These are phyloP conservation scores for Zygosaccharomyces lentus DNA, from an alignment of 805 yeast genomes.

Conservation along the genomic window DNA sequence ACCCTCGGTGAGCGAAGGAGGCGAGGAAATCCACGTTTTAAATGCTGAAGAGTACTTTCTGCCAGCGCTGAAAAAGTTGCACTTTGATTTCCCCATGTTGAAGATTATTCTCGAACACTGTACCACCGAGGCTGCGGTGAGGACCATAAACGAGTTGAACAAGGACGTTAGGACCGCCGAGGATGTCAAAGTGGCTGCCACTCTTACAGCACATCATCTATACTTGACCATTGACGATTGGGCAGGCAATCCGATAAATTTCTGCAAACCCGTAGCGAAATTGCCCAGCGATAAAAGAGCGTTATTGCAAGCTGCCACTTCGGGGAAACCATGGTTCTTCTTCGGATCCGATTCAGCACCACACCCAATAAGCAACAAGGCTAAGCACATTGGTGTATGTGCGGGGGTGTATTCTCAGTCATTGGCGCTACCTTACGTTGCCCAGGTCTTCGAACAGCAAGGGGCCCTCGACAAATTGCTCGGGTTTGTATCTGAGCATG, in stretches of 20 bases:
- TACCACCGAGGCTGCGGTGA: slow-evolving; percentile 85
- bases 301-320: slow-evolving; percentile 78
- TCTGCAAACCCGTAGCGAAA: slow-evolving; percentile 97
- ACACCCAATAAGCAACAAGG: slow-evolving; percentile 77
- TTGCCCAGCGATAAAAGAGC: slow-evolving; percentile 80
- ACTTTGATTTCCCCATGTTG: slow-evolving; percentile 76
- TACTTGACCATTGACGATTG: slow-evolving; percentile 85
- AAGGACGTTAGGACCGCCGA: slow-evolving; percentile 30
- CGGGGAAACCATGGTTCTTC: slow-evolving; percentile 89
- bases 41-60: slow-evolving; percentile 91
- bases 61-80: slow-evolving; percentile 80
- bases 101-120: slow-evolving; percentile 91
- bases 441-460: slow-evolving; percentile 72
- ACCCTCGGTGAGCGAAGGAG: slow-evolving; percentile 54
- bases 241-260: slow-evolving; percentile 95
- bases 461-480: slow-evolving; percentile 62
- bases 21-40: slow-evolving; percentile 75
- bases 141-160: slow-evolving; percentile 67
- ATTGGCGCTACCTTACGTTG: slow-evolving; percentile 74
- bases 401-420: slow-evolving; percentile 98
- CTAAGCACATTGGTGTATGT: slow-evolving; percentile 76
- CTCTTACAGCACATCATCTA: slow-evolving; percentile 94
- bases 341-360: slow-evolving; percentile 99
- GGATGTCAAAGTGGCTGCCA: slow-evolving; percentile 70
- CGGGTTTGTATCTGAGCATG: slow-evolving; percentile 72